phyloP scores from a whole-genome alignment of 2,329 filamentous ascomycete species.

The Aspergillus sojae region DNA sequence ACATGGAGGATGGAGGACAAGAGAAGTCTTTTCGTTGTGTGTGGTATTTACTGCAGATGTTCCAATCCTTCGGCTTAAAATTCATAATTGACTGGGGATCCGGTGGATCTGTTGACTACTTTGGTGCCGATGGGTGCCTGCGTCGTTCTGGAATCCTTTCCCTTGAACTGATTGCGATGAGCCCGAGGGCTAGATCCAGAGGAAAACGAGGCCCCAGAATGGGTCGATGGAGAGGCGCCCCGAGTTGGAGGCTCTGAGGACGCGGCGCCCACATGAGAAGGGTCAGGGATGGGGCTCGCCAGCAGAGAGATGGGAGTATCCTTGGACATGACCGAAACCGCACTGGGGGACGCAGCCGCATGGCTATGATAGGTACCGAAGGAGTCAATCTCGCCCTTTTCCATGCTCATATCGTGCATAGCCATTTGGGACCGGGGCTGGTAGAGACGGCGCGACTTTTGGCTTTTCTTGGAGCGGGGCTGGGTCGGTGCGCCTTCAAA shows the following conservation, averaged over 20 bases:
- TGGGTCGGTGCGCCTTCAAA: conserved; percentile 13
- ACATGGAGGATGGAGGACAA: background rate
- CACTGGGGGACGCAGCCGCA: conserved; percentile 15
- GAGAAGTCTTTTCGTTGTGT: background rate
- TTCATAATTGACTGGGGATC: conserved; percentile 20
- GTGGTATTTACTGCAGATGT: background rate
- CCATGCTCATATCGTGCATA: conserved; percentile 6
- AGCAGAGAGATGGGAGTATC: conserved; percentile 15
- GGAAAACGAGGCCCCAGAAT: conserved; percentile 18
- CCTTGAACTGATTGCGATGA: conserved; percentile 12
- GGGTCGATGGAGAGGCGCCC: conserved; percentile 20
- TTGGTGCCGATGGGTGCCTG: conserved; percentile 21
- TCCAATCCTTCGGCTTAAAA: conserved; percentile 8
- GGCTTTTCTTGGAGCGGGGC: conserved; percentile 18
- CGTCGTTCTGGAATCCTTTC: conserved; percentile 10
- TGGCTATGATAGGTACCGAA: conserved; percentile 13
- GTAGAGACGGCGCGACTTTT: conserved; percentile 27
- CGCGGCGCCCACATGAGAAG: conserved; percentile 11
- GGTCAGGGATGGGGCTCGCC: conserved; percentile 15
- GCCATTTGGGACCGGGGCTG: conserved; percentile 18
- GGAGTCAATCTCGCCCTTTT: conserved; percentile 9
- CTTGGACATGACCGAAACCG: conserved; percentile 19
- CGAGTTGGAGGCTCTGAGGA: conserved; percentile 23
- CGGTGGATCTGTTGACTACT: conserved; percentile 15
- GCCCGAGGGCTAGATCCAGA: conserved; percentile 21